Evolutionary conservation across 2,329 filamentous ascomycete species (phyloP).

Genomic region (Nannizziopsis barbatae): DNA sequence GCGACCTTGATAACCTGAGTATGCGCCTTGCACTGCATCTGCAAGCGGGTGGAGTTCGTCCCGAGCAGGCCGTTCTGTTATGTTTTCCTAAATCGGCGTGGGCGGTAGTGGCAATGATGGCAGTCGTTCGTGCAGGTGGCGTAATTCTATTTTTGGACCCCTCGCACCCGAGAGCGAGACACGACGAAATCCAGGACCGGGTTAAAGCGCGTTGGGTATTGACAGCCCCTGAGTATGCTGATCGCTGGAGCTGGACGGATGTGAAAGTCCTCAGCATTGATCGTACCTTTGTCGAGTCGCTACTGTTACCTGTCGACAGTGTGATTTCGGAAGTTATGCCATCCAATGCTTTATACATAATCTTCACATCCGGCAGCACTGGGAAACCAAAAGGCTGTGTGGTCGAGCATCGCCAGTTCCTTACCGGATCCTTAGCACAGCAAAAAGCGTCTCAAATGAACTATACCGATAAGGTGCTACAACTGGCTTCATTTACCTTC

Average conservation of each 20-base stretch:
- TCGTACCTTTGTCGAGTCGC: neutral
- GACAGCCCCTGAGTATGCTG: conserved; percentile 22
- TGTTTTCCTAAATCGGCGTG: conserved; percentile 36
- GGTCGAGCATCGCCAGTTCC: conserved; percentile 42
- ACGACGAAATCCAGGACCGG: conserved; percentile 26
- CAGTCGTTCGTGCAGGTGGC: conserved; percentile 32
- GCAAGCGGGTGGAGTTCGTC: conserved; percentile 28
- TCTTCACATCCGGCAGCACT: conserved; percentile 10
- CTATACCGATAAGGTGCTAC: conserved; percentile 29
- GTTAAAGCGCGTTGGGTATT: conserved; percentile 25
- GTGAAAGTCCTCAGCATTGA: neutral
- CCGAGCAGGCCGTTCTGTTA: conserved; percentile 29
- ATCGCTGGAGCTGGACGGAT: conserved; percentile 12
- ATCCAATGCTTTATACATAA: neutral
- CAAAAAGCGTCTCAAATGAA: conserved; percentile 25
- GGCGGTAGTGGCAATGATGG: conserved; percentile 32
- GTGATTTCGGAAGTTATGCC: neutral
- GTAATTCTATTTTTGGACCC: conserved; percentile 6
- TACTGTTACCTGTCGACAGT: neutral
- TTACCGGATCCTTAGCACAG: conserved; percentile 29
- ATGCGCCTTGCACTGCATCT: conserved; percentile 29
- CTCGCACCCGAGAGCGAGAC: conserved; percentile 26
- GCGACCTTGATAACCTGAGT: conserved; percentile 28
- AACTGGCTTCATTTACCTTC: conserved; percentile 46
- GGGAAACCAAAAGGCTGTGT: conserved; percentile 42